phyloP scores from a whole-genome alignment of 2,329 filamentous ascomycete species.

The Thelonectria blattea region DNA sequence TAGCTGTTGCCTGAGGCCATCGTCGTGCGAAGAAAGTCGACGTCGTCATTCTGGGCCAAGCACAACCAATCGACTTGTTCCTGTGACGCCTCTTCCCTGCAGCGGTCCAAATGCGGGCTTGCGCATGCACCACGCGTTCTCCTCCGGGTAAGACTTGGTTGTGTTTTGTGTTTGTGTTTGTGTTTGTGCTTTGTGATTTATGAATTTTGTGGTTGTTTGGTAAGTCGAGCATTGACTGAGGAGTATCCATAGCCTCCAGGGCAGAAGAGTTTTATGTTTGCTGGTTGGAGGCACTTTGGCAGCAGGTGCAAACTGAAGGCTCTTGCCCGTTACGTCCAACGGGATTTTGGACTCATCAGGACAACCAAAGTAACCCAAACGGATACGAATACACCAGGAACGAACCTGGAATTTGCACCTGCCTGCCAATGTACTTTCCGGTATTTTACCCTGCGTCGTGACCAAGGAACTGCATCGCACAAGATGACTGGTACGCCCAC shows the following conservation, averaged over 20 bases:
- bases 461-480: not conserved
- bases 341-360: too few species aligned
- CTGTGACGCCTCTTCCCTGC: slow-evolving; percentile 24
- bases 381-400: not conserved
- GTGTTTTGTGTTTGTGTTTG: not conserved
- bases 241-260: too few species aligned
- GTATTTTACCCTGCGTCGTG: not conserved
- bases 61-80: slow-evolving; percentile 26
- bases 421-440: not conserved
- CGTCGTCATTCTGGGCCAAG: slow-evolving; percentile 30
- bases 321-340: too few species aligned
- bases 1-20: not conserved
- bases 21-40: slow-evolving; percentile 15
- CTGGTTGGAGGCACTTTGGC: too few species aligned
- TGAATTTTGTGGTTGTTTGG: not conserved
- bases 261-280: too few species aligned
- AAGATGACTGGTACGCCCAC: not conserved
- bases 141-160: slow-evolving; percentile 2
- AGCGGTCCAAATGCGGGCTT: slow-evolving; percentile 23
- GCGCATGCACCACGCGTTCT: slow-evolving; percentile 31
- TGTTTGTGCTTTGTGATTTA: too few species aligned
- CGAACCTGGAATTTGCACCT: not conserved
- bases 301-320: too few species aligned
- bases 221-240: too few species aligned
- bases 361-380: too few species aligned